Evolutionary conservation across 75 land plant species (phyloP), one percentile per base, ranked within the genome.

Genomic region (Cunninghamia lanceolata): DNA sequence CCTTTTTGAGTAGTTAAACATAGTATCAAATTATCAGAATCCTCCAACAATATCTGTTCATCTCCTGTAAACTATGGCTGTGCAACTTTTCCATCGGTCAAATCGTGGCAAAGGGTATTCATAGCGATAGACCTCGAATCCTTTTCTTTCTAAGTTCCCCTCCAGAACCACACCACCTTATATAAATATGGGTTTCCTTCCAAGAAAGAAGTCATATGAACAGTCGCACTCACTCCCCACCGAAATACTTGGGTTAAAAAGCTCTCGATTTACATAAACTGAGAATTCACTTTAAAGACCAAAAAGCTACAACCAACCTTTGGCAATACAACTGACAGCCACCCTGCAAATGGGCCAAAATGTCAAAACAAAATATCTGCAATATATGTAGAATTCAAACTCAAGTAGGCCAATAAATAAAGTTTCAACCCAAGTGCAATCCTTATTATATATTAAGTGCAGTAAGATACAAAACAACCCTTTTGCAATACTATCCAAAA

Each of bases 1-100:
- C 94, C 95, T 63, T 91, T 90, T 70, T 85, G 90, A 59, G 89
- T 86, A 70, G 40, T 78, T 5, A 87, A 70, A 21, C 89, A 86
- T 36, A 95, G 14, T 0, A 84, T 86, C 63, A 91, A 91, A 79
- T 87, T 92, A 19, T 94, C 93, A 43, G 93, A 88, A 43, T 95
- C 96, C 84, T 87, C 88, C 81, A 95, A 86, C 32, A 94, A 70
- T n/a, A n/a, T 85, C 90, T 92, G 85, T 81, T 88, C 39, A 97
- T 90, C 63, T 94, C 96, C 46, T 92, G 87, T 78, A 93, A 88
- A 76, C 86, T 85, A 83, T 92, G 82, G 19, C 89, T 85, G 87
- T 94, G 93, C 36, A 95, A 87, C 83, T 95, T 95, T 78, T 93
- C 93, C n/a, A n/a, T 56, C 59, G 21, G 59, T 56, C 17, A 56